Percentiles rank a stretch among this genome's conserved stretches.
Conservation (phyloP, 768 basidiomycete species). For the Chalciporus sphaerocephalus region DNA sequence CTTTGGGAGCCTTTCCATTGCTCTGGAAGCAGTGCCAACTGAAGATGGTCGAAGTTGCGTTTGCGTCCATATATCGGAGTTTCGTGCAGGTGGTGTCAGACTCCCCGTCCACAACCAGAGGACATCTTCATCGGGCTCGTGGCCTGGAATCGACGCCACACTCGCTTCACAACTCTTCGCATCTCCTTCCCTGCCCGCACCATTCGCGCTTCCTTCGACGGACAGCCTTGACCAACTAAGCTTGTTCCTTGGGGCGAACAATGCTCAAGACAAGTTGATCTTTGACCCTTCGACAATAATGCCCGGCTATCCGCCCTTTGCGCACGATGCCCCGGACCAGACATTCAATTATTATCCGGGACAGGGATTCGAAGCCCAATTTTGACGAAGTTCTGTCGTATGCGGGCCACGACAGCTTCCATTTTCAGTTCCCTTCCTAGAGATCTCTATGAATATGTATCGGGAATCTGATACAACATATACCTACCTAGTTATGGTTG, state of each 20-base stretch:
- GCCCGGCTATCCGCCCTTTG: constrained; percentile 30
- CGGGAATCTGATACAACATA: constrained; percentile 8
- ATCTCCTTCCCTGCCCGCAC: constrained; percentile 36
- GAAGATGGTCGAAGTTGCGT: constrained; percentile 72
- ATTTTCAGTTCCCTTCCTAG: constrained; percentile 2
- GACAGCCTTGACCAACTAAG: constrained; percentile 35
- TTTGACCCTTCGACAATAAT: constrained; percentile 23
- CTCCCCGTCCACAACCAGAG: constrained; percentile 9
- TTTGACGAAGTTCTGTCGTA: neutral
- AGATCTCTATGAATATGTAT: constrained; percentile 11
- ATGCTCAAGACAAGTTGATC: constrained; percentile 24
- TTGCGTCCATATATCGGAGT: constrained; percentile 59
- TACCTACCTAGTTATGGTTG: constrained; percentile 10
- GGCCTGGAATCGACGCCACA: constrained; percentile 20
- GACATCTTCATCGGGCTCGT: constrained; percentile 21
- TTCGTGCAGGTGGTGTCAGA: constrained; percentile 28
- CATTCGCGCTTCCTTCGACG: constrained; percentile 35
- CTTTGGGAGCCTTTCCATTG: constrained; percentile 62
- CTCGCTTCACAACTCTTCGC: constrained; percentile 21
- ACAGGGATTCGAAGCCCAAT: constrained; percentile 16
- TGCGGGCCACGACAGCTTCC: neutral
- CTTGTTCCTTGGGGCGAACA: constrained; percentile 58
- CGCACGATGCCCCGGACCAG: constrained; percentile 23
- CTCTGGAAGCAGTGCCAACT: constrained; percentile 61
- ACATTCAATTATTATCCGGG: constrained; percentile 30